Evolutionary conservation across 768 basidiomycete genomes (phyloP).

Genomic region (Tricholoma bakamatsutake): DNA sequence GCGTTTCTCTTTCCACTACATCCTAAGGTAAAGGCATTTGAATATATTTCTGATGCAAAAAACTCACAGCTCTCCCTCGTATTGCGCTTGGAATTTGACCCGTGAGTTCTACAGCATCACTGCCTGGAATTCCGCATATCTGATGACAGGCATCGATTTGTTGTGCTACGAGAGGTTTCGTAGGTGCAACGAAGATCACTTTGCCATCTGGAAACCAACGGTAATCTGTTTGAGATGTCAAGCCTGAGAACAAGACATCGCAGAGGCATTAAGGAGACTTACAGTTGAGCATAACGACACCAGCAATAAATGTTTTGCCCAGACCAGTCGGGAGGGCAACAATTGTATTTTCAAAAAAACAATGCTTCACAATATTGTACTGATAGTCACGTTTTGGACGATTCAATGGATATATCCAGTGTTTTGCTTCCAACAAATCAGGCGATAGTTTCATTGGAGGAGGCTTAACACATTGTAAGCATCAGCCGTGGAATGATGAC

Average conservation of each 20-base stretch:
- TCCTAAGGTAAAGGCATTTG: background rate
- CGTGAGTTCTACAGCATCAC: slow-evolving; percentile 81
- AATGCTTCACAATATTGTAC: slow-evolving; percentile 82
- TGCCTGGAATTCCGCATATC: slow-evolving; percentile 88
- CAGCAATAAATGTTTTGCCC: slow-evolving; percentile 97
- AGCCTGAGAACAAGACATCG: background rate
- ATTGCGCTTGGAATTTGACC: slow-evolving; percentile 55
- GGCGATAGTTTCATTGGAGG: slow-evolving; percentile 72
- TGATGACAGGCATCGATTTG: slow-evolving; percentile 92
- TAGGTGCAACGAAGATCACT: slow-evolving; percentile 92
- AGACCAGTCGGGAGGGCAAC: slow-evolving; percentile 94
- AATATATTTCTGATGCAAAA: background rate
- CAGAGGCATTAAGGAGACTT: background rate
- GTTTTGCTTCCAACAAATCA: slow-evolving; percentile 73
- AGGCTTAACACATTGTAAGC: slow-evolving; percentile 34
- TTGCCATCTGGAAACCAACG: slow-evolving; percentile 92
- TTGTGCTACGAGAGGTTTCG: slow-evolving; percentile 93
- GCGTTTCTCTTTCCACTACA: slow-evolving; percentile 74
- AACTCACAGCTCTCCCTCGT: slow-evolving; percentile 56
- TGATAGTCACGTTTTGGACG: slow-evolving; percentile 88
- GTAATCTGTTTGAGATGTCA: slow-evolving; percentile 49
- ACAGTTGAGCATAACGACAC: slow-evolving; percentile 96
- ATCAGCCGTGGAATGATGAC: background rate
- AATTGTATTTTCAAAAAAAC: slow-evolving; percentile 88
- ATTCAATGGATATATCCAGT: slow-evolving; percentile 93